Conservation (phyloP, 345 rosid species). For the Arabis alpina region DNA sequence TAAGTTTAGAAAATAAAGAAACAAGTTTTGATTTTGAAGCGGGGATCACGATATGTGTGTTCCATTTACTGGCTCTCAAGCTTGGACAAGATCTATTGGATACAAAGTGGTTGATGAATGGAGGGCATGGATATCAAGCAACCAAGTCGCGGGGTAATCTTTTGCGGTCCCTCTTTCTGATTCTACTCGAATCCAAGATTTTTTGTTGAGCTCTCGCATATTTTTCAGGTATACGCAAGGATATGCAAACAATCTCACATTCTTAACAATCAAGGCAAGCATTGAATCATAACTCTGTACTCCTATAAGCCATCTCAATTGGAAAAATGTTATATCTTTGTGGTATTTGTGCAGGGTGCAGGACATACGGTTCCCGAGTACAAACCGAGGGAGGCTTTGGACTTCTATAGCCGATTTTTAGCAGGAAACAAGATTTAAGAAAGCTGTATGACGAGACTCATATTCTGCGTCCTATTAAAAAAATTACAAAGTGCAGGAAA, state of each 20-base stretch:
- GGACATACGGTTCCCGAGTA: conserved; percentile 97
- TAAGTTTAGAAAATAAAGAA: conserved; percentile 9
- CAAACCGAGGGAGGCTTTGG: conserved; percentile 80
- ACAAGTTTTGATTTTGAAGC: conserved; percentile 49
- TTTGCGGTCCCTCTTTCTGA: neutral
- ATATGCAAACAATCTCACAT: conserved; percentile 80
- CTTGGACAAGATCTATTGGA: conserved; percentile 88
- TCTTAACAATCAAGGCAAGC: conserved; percentile 75
- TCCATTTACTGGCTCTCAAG: conserved; percentile 87
- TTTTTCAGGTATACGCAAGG: conserved; percentile 70
- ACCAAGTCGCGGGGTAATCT: conserved; percentile 85
- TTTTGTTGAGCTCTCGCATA: neutral
- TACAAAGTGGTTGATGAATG: conserved; percentile 75
- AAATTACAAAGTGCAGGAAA: neutral
- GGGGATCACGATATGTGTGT: conserved; percentile 98
- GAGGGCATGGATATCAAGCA: conserved; percentile 77
- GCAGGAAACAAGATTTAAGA: conserved; percentile 55
- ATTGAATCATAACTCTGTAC: neutral
- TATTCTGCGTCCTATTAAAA: too few relatives aligned
- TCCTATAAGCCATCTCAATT: neutral
- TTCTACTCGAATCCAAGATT: neutral
- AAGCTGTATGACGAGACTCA: too few relatives aligned
- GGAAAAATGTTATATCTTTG: neutral
- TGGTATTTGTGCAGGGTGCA: conserved; percentile 66
- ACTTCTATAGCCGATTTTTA: conserved; percentile 76